Conservation (phyloP, 192 early-diverging fungal species). For the Lunasporangiospora selenospora region DNA sequence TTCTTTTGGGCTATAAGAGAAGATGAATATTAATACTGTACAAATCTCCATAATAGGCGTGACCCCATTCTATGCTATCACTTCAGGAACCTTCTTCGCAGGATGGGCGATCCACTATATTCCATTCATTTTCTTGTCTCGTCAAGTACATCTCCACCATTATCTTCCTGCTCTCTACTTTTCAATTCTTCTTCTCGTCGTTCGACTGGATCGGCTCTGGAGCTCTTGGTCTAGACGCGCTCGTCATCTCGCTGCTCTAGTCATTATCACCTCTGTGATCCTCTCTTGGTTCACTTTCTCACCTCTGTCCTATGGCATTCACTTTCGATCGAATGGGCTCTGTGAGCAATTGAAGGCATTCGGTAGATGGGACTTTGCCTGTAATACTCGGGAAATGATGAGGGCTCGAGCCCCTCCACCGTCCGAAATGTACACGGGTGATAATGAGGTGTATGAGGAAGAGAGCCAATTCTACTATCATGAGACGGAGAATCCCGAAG, state of each 20-base stretch:
- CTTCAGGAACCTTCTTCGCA: conserved; percentile 68
- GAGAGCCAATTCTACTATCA: conserved; percentile 17
- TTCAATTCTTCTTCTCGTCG: conserved; percentile 75
- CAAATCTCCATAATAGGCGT: conserved; percentile 40
- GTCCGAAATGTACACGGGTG: neutral
- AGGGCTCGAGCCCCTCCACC: conserved; percentile 14
- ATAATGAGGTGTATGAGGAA: neutral
- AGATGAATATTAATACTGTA: neutral
- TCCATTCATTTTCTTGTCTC: conserved; percentile 93
- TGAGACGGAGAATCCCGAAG: neutral
- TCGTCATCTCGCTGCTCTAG: conserved; percentile 54
- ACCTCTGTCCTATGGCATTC: conserved; percentile 83
- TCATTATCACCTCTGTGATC: conserved; percentile 61
- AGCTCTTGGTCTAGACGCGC: conserved; percentile 49
- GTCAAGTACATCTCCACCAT: conserved; percentile 91
- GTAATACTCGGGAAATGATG: conserved; percentile 45
- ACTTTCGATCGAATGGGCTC: conserved; percentile 65
- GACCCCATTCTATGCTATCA: conserved; percentile 58
- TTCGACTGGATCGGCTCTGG: conserved; percentile 71
- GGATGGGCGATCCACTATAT: conserved; percentile 89
- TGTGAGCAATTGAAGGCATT: conserved; percentile 83
- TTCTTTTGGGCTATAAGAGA: no score
- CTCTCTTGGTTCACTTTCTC: conserved; percentile 73
- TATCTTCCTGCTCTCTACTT: conserved; percentile 94
- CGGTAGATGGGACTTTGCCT: conserved; percentile 85